Evolutionary conservation across 352 stramenopile species (phyloP), one percentile per base, ranked within the genome.

Genomic region (Globisporangium nunn): DNA sequence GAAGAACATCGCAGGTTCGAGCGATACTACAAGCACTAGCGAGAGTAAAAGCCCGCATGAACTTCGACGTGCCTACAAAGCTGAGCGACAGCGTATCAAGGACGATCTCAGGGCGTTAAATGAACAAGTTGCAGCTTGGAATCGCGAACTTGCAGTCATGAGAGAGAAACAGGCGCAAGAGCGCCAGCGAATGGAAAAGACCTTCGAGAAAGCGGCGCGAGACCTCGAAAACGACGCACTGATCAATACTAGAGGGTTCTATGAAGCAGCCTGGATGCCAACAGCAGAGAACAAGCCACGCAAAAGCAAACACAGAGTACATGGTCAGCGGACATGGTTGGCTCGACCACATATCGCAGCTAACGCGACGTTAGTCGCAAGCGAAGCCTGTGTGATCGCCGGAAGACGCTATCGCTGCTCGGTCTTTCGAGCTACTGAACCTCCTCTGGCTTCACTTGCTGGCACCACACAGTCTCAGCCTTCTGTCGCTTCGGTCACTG

Each of bases 81-180:
- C 67, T 2, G 54, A 63, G 14, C 63, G 77, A 15, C 70, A 81
- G 60, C 58, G 59, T 8, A 62, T 85, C 17, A 87, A 84, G 53
- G 61, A 60, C 3, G 68, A 85, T 30, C 54, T 67, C 31, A 84
- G 85, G 54, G 31, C 47, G 44, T 12, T 67, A n/a, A 17, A 14
- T 18, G 33, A 37, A 11, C 62, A 72, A n/a, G 41, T 66, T 23
- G 18, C 48, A 3, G 61, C 41, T 11, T 67, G 54, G 44, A 82
- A 63, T 31, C 54, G 51, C 45, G 62, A 70, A 49, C 61, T 60
- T 23, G 54, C 69, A 31, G 10, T 52, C 6, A 45, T 60, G 0
- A 59, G 56, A 3, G 74, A 82, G 29, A 62, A 64, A 7, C 68
- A 70, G n/a, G 50, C 64, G 48, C 40, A 40, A 3, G 40, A 50